Conservation (phyloP, 352 stramenopile genomes). For the Globisporangium sylvaticum region DNA sequence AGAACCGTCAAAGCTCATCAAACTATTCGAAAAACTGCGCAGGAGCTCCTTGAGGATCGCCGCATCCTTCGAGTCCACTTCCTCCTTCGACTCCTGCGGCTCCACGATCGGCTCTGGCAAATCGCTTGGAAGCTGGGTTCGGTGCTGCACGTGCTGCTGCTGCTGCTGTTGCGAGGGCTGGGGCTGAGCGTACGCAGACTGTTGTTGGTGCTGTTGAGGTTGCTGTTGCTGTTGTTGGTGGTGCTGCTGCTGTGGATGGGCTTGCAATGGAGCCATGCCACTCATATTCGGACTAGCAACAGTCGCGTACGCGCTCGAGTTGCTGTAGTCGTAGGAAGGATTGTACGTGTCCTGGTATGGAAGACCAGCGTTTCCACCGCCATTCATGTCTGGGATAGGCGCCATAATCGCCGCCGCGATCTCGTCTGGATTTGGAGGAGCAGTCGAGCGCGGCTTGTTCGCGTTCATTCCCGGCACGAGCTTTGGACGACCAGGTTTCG, state of each 20-base stretch:
- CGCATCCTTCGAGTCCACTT: slow-evolving; percentile 59
- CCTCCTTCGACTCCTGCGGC: slow-evolving; percentile 51
- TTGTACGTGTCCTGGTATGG: slow-evolving; percentile 12
- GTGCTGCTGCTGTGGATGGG: slow-evolving; percentile 3
- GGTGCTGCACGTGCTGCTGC: slow-evolving; percentile 12
- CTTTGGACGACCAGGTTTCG: slow-evolving; percentile 56
- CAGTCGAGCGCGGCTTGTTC: slow-evolving; percentile 39
- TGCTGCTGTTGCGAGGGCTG: not conserved
- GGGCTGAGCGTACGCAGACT: not conserved
- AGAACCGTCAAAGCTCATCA: slow-evolving; percentile 51
- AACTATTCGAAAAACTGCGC: slow-evolving; percentile 57
- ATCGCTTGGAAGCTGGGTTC: slow-evolving; percentile 22
- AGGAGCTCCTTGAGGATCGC: slow-evolving; percentile 70
- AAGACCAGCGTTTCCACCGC: not conserved
- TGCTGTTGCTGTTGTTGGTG: slow-evolving; percentile 2
- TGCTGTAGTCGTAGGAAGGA: slow-evolving; percentile 9
- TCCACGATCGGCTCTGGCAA: slow-evolving; percentile 65
- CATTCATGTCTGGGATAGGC: slow-evolving; percentile 14
- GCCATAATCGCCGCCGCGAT: slow-evolving; percentile 47
- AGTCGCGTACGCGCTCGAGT: slow-evolving; percentile 18
- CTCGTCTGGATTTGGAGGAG: slow-evolving; percentile 49
- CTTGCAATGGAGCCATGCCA: slow-evolving; percentile 4
- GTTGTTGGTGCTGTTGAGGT: not conserved
- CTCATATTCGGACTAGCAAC: not conserved
- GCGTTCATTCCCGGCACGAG: slow-evolving; percentile 49